Evolutionary conservation across 495 filamentous ascomycete species (phyloP).

Genomic region (Amniculicola lignicola): DNA sequence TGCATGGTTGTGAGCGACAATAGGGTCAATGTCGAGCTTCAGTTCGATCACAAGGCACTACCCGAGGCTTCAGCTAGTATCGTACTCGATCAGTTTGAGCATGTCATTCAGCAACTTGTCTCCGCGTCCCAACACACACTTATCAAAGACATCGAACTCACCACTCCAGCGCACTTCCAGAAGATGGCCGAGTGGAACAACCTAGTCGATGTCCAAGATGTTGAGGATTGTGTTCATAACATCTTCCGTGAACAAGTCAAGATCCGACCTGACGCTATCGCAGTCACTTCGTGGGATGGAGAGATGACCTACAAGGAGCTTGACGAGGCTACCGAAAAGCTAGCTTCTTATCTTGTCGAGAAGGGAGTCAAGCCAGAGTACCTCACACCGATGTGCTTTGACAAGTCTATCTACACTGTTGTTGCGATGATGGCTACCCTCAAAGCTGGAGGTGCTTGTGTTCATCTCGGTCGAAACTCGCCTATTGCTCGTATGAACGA

Average conservation of each 20-base stretch:
- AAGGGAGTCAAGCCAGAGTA: slow-evolving; percentile 48
- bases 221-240: slow-evolving; percentile 26
- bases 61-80: slow-evolving; percentile 14
- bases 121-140: not conserved
- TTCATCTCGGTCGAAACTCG: slow-evolving; percentile 28
- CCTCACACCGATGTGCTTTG: slow-evolving; percentile 54
- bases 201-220: slow-evolving; percentile 27
- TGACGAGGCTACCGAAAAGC: slow-evolving; percentile 34
- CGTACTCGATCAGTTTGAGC: slow-evolving; percentile 28
- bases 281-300: slow-evolving; percentile 37
- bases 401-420: slow-evolving; percentile 47
- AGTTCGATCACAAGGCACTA: slow-evolving; percentile 20
- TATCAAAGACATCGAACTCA: slow-evolving; percentile 8
- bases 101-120: slow-evolving; percentile 21
- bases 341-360: slow-evolving; percentile 41
- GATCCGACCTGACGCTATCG: slow-evolving; percentile 15
- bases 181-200: slow-evolving; percentile 47
- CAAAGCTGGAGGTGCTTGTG: slow-evolving; percentile 40
- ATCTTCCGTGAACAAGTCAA: slow-evolving; percentile 28
- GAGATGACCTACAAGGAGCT: slow-evolving; percentile 40
- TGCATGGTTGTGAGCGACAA: slow-evolving; percentile 19
- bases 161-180: slow-evolving; percentile 50
- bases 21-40: slow-evolving; percentile 19
- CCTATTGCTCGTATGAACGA: slow-evolving; percentile 20
- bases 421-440: slow-evolving; percentile 45